Evolutionary conservation across 164 flowering plant species (phyloP), one percentile per base, ranked within the genome.

Genomic region (Protea cynaroides): DNA sequence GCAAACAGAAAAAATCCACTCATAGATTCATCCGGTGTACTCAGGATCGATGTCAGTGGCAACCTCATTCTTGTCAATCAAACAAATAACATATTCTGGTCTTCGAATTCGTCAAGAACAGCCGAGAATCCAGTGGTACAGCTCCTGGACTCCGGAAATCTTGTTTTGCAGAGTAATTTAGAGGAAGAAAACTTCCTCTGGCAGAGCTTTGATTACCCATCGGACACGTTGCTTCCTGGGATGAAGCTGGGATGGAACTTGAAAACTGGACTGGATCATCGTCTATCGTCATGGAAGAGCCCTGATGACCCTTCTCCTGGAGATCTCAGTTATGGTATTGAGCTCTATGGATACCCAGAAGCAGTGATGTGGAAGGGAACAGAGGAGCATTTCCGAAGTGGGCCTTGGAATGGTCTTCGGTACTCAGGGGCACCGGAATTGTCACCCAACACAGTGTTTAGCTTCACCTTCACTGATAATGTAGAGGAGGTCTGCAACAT

Each of bases 1-100:
- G 67, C 67, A 25, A 64, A 56, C 52, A 55, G 67, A 55, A 51
- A 64, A 7, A 56, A 40, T 3, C 61, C 61, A 15, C 12, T 56
- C 7, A 24, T 37, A 11, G 40, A 55, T 14, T 38, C 51, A 5
- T 38, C 61, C 4, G 53, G 67, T 7, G 38, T 55, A 24, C 25
- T 65, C 13, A 65, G 0, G 15, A 65, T 54, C n/a, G 24, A 23
- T 7, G 34, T 4, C 11, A 23, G 38, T 36, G 67, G 59, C 1
- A 54, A 64, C n/a, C 59, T 54, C 8, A 29, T 13, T 4, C 37
- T 64, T 23, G 6, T 53, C 1, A 58, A 55, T 38, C 59, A 29
- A 40, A 19, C 12, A 21, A 18, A 49, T 12, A 37, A 18, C 44
- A 23, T 22, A 25, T 56, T 63, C 8, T 63, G 58, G 66, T 63